Evolutionary conservation across 345 rosid species (phyloP).

Genomic region (Erodium maritimum): DNA sequence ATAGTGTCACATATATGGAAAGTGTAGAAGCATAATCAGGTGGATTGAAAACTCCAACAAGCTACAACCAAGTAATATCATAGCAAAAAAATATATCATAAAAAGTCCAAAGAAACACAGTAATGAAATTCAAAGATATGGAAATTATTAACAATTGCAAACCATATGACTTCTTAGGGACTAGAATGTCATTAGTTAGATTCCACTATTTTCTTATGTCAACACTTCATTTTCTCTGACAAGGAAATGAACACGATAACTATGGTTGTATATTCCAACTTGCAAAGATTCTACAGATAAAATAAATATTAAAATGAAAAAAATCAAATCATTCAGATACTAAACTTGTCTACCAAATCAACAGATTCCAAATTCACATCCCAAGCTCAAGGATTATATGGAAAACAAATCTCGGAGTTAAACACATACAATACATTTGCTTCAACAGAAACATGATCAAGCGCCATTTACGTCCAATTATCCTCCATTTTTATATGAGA

Average conservation of each 20-base stretch:
- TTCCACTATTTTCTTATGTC: conserved; percentile 1
- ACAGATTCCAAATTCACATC: too few species aligned
- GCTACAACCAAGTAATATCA: not conserved
- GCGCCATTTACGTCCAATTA: not conserved
- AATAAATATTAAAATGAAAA: too few species aligned
- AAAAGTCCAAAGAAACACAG: not conserved
- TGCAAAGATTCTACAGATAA: not conserved
- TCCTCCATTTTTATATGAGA: not conserved
- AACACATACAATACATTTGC: not conserved
- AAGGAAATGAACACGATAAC: conserved; percentile 11
- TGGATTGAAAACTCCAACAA: conserved; percentile 5
- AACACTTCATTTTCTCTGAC: conserved; percentile 5
- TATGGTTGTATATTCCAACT: not conserved
- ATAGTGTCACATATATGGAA: not conserved
- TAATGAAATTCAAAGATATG: not conserved
- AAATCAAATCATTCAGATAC: too few species aligned
- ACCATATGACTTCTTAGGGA: not conserved
- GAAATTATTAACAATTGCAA: not conserved
- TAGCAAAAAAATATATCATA: not conserved
- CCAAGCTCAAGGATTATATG: too few species aligned
- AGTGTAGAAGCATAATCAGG: not conserved
- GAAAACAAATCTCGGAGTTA: not conserved
- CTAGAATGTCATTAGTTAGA: not conserved
- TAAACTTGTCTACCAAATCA: conserved; percentile 6
- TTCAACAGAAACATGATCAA: not conserved